Evolutionary conservation across 495 filamentous ascomycete species (phyloP), one percentile per base, ranked within the genome.

Genomic region (Thermochaetoides thermophila): DNA sequence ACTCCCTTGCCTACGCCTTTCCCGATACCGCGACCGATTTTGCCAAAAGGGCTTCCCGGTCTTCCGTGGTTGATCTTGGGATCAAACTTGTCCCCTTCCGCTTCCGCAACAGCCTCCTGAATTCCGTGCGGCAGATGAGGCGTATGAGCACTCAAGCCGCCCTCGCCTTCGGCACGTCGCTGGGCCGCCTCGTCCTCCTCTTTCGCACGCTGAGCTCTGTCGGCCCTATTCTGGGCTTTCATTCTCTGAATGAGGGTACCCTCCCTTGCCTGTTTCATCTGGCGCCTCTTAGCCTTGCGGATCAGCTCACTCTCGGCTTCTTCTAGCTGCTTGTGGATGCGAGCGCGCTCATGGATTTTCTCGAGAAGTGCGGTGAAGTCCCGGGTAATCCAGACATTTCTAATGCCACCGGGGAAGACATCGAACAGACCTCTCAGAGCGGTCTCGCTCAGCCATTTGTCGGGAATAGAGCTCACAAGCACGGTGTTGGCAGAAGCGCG

Each of bases 401-500:
- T 74, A 51, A 97, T 76, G 29, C 89, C 89, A 26, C 89, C 89
- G 3, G 89, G 89, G 46, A 94, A 97, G 5, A 96, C 85, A 53
- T 97, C 89, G 45, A 89, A 97, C n/a, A 97, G 63, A 0, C 71
- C 74, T 26, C 76, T 68, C 9, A 97, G 64, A 7, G 83, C 80
- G 32, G 92, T 74, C 27, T 80, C 64, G 16, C 68, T 79, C 9
- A 92, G 71, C 87, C 87, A 96, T 47, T 84, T 83, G 19, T 69
- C 64, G 12, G 89, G 89, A 37, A 97, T 95, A 16, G 74, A 76
- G 37, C 77, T 85, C 12, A 96, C 84, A 9, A 97, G 64, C 32
- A 97, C 86, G 3, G 89, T 96, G 7, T 86, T 96, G 3, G 89
- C 91, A 33, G 85, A 94, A n/a, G 89, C 89, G 21, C 84, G 78